These are phyloP conservation scores for Coniochaeta sp. DNA, from an alignment of 2,329 filamentous ascomycete genomes.

Conservation along the genomic window DNA sequence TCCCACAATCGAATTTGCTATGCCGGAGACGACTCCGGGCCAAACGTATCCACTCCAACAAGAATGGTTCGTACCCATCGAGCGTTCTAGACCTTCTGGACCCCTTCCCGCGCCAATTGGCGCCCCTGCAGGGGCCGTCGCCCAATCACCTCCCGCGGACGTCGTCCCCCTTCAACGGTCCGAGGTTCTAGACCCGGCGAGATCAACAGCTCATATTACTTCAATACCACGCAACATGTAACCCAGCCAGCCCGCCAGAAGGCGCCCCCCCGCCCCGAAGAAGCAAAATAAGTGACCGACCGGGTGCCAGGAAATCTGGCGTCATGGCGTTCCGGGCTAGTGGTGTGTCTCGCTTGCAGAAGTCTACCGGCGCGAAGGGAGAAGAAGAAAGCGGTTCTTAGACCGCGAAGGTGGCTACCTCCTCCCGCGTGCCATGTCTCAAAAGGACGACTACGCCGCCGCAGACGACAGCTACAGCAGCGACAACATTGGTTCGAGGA, in stretches of 20 bases:
- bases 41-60: no score
- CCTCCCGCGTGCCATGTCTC: no score
- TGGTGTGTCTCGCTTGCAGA: no score
- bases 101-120: no score
- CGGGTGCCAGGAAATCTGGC: neutral
- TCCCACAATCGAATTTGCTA: no score
- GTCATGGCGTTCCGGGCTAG: neutral
- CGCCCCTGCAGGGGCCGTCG: neutral
- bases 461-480: no score
- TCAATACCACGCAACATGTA: neutral
- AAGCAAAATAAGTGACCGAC: neutral
- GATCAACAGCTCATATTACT: constrained; percentile 1
- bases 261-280: neutral
- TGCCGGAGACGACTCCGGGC: no score
- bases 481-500: no score
- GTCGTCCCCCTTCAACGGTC: neutral
- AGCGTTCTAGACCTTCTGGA: no score
- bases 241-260: neutral
- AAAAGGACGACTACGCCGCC: no score
- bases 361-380: no score
- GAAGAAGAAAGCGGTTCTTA: neutral
- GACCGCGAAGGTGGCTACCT: neutral
- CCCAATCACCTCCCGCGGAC: neutral
- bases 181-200: neutral
- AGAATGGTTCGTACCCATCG: no score